Percentiles rank a stretch among this genome's conserved stretches.
Conservation (phyloP, 164 flowering plant genomes). For the Piper longum region DNA sequence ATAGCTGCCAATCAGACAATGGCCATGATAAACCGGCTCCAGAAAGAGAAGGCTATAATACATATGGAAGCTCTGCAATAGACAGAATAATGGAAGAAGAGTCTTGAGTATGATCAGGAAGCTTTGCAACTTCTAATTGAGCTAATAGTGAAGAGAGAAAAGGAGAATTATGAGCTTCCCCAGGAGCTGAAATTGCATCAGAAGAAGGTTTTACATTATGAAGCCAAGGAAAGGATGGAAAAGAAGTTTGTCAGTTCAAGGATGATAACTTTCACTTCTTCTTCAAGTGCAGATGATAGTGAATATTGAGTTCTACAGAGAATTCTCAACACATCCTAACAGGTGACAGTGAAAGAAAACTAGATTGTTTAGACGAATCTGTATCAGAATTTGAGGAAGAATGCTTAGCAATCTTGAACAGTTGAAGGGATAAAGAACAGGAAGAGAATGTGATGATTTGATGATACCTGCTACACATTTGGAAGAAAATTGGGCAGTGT, state of each 20-base stretch:
- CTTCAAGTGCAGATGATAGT: too few species aligned
- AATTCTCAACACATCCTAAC: slow-evolving; percentile 27
- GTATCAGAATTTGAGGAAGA: slow-evolving; percentile 67
- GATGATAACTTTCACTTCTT: too few species aligned
- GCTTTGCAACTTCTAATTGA: slow-evolving; percentile 76
- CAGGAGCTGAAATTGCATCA: slow-evolving; percentile 42
- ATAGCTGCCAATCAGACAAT: slow-evolving; percentile 79
- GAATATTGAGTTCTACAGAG: slow-evolving; percentile 22
- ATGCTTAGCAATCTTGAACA: slow-evolving; percentile 63
- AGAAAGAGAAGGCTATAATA: slow-evolving; percentile 88
- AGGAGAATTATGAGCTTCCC: slow-evolving; percentile 66
- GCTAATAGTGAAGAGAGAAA: slow-evolving; percentile 75
- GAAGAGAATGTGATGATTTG: slow-evolving; percentile 11
- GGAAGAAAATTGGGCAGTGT: slow-evolving; percentile 24
- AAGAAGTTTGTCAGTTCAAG: slow-evolving; percentile 13
- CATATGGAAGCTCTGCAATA: slow-evolving; percentile 92
- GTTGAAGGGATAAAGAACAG: slow-evolving; percentile 59
- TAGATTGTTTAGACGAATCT: slow-evolving; percentile 33
- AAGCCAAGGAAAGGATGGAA: slow-evolving; percentile 35
- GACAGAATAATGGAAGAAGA: slow-evolving; percentile 96
- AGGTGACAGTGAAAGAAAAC: slow-evolving; percentile 10
- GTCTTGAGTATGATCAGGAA: slow-evolving; percentile 75
- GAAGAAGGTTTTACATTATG: slow-evolving; percentile 39
- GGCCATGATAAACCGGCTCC: slow-evolving; percentile 95
- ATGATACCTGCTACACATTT: slow-evolving; percentile 14